Evolutionary conservation across 805 yeast species (phyloP).

Genomic region (Saccharomycopsis sp.): DNA sequence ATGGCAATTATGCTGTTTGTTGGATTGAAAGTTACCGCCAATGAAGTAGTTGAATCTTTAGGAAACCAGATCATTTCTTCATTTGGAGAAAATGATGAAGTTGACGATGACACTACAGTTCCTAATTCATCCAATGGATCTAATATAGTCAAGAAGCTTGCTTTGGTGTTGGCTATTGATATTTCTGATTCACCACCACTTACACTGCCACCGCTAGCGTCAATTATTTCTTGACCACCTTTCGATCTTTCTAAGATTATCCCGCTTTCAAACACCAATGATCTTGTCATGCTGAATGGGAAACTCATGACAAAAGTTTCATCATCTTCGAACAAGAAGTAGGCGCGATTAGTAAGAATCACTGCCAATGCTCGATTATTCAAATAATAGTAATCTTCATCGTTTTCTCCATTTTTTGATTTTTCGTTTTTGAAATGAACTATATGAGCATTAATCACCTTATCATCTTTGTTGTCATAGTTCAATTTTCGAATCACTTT

Average conservation of each 20-base stretch:
- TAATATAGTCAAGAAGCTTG: slow-evolving; percentile 52
- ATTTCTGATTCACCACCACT: background rate
- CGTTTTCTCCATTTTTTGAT: background rate
- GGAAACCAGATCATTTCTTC: slow-evolving; percentile 59
- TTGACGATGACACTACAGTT: slow-evolving; percentile 60
- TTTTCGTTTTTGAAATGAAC: slow-evolving; percentile 6
- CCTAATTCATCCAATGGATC: slow-evolving; percentile 77
- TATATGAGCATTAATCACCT: slow-evolving; percentile 14
- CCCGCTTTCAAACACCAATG: slow-evolving; percentile 63
- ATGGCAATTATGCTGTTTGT: slow-evolving; percentile 39
- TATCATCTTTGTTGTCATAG: slow-evolving; percentile 9
- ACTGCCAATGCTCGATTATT: slow-evolving; percentile 46
- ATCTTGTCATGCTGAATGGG: slow-evolving; percentile 59
- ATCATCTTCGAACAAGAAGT: slow-evolving; percentile 57
- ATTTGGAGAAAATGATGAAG: slow-evolving; percentile 50
- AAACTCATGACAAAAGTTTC: slow-evolving; percentile 52
- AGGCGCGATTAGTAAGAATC: slow-evolving; percentile 51
- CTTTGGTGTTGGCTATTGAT: background rate
- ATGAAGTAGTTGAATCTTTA: slow-evolving; percentile 29
- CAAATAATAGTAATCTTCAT: background rate
- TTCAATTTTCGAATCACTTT: slow-evolving; percentile 12
- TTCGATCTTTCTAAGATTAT: slow-evolving; percentile 49
- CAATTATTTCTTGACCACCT: slow-evolving; percentile 27
- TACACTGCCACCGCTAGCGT: slow-evolving; percentile 6
- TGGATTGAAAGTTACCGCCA: slow-evolving; percentile 52